Conservation (phyloP, 2,329 filamentous ascomycete species). For the Aspergillus melleus region DNA sequence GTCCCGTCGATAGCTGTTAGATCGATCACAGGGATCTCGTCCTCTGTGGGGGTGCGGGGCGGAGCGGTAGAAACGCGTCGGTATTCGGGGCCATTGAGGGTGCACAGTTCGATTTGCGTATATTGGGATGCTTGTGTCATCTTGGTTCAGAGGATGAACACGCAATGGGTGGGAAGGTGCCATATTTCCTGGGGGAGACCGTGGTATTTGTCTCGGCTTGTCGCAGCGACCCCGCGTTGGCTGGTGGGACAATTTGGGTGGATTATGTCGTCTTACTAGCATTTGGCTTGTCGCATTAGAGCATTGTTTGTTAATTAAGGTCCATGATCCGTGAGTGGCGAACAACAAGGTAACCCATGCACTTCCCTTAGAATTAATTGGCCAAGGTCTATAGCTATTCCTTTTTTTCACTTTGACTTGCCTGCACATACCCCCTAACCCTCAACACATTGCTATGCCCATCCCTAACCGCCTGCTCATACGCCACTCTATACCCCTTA, state of each 20-base stretch:
- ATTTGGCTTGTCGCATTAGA: no score
- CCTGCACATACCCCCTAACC: background rate
- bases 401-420: background rate
- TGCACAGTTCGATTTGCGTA: slow-evolving; percentile 47
- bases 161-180: no score
- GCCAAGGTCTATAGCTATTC: no score
- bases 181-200: background rate
- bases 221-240: no score
- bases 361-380: no score
- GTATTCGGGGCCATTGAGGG: slow-evolving; percentile 47
- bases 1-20: slow-evolving; percentile 43
- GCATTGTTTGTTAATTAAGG: no score
- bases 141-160: no score
- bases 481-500: background rate
- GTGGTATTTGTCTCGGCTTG: no score
- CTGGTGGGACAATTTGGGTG: no score
- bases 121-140: slow-evolving; percentile 9
- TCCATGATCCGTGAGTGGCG: no score
- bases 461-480: background rate
- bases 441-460: background rate
- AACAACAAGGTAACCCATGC: no score
- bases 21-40: slow-evolving; percentile 58
- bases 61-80: slow-evolving; percentile 45
- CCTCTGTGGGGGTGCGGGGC: slow-evolving; percentile 40
- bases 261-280: no score